These are phyloP conservation scores for Podaxis sp. DNA, from an alignment of 768 basidiomycete species.

Conservation along the genomic window DNA sequence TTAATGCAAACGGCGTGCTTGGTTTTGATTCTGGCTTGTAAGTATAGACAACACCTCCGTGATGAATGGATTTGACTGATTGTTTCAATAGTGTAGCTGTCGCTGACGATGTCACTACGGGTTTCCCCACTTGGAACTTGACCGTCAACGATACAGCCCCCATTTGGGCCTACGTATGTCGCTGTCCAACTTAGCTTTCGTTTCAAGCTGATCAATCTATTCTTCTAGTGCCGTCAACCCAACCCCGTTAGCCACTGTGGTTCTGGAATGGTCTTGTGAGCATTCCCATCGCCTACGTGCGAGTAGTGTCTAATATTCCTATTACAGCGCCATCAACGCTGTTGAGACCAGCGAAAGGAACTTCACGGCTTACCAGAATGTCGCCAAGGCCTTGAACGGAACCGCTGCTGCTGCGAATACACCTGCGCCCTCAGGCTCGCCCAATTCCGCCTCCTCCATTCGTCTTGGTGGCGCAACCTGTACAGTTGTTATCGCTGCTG, in stretches of 20 bases:
- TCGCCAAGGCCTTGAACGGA: slow-evolving; percentile 56
- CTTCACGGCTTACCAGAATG: slow-evolving; percentile 56
- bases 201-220: slow-evolving; percentile 2
- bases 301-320: not conserved
- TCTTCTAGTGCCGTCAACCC: slow-evolving; percentile 40
- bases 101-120: slow-evolving; percentile 34
- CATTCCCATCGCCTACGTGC: slow-evolving; percentile 2
- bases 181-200: not conserved
- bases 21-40: slow-evolving; percentile 64
- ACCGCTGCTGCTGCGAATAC: slow-evolving; percentile 38
- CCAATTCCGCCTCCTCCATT: slow-evolving; percentile 33
- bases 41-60: slow-evolving; percentile 20
- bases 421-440: slow-evolving; percentile 22
- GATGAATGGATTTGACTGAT: slow-evolving; percentile 3
- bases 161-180: slow-evolving; percentile 55
- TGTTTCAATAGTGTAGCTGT: slow-evolving; percentile 36
- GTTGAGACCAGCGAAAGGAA: slow-evolving; percentile 47
- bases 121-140: slow-evolving; percentile 55
- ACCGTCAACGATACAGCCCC: slow-evolving; percentile 60
- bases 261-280: slow-evolving; percentile 56
- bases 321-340: slow-evolving; percentile 53
- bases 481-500: slow-evolving; percentile 27
- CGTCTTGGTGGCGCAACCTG: slow-evolving; percentile 33
- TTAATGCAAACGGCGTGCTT: slow-evolving; percentile 37
- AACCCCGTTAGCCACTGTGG: slow-evolving; percentile 43